phyloP scores from a whole-genome alignment of 768 basidiomycete genomes.

The Leccinum pellstonianum region DNA sequence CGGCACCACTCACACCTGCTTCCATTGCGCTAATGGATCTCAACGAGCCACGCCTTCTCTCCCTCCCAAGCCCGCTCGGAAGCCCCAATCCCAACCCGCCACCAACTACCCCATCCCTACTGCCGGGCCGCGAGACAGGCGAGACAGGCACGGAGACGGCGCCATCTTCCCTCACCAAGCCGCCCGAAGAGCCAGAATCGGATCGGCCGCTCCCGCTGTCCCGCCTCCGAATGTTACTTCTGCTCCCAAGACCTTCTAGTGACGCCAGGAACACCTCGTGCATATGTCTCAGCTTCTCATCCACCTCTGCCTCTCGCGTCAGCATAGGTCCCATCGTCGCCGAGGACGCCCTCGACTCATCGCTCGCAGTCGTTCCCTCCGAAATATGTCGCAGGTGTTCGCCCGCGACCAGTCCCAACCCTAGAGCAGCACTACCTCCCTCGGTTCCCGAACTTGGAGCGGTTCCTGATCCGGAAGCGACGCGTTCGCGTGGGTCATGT shows the following conservation, averaged over 20 bases:
- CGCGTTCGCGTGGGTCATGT: not conserved
- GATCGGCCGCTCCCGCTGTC: slow-evolving; percentile 14
- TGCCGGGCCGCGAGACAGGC: slow-evolving; percentile 11
- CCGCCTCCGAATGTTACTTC: slow-evolving; percentile 29
- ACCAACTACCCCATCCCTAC: slow-evolving; percentile 5
- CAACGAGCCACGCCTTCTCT: slow-evolving; percentile 31
- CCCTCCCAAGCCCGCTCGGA: slow-evolving; percentile 21
- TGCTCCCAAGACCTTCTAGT: slow-evolving; percentile 54
- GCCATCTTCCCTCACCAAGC: slow-evolving; percentile 10
- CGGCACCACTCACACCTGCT: slow-evolving; percentile 19
- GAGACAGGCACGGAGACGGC: not conserved
- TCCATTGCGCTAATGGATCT: slow-evolving; percentile 30
- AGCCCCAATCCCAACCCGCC: slow-evolving; percentile 11
- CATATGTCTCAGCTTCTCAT: slow-evolving; percentile 63
- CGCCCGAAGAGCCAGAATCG: slow-evolving; percentile 13
- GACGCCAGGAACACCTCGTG: slow-evolving; percentile 65
- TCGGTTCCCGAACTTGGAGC: slow-evolving; percentile 1
- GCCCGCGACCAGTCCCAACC: slow-evolving; percentile 20
- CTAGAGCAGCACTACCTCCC: slow-evolving; percentile 2
- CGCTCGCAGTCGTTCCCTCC: slow-evolving; percentile 19
- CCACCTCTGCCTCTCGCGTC: slow-evolving; percentile 65
- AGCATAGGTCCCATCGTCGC: slow-evolving; percentile 50
- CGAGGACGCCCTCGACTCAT: slow-evolving; percentile 24
- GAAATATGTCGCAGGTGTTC: slow-evolving; percentile 20
- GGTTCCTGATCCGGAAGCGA: slow-evolving; percentile 6